Evolutionary conservation across 1,284 basidiomycete genomes (phyloP).

Genomic region (Trichosporon inkin): DNA sequence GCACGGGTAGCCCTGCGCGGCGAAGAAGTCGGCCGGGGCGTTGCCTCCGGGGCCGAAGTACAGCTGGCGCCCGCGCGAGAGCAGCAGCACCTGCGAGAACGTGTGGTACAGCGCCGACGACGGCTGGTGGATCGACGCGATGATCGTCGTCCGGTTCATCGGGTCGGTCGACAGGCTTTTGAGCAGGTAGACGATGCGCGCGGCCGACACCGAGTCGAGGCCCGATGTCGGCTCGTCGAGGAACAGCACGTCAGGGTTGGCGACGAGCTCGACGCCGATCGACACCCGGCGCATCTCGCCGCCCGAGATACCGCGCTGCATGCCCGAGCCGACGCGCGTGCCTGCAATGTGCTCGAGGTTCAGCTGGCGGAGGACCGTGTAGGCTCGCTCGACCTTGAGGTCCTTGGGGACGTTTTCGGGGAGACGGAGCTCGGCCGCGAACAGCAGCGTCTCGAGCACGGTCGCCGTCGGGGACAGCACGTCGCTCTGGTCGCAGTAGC

Average conservation of each 20-base stretch:
- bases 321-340: constrained; percentile 66
- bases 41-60: constrained; percentile 72
- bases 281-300: constrained; percentile 70
- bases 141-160: constrained; percentile 67
- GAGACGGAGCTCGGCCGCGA: constrained; percentile 75
- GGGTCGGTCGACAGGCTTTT: constrained; percentile 66
- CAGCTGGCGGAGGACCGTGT: constrained; percentile 66
- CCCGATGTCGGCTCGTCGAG: constrained; percentile 66
- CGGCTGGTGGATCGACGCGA: constrained; percentile 83
- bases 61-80: constrained; percentile 70
- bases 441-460: constrained; percentile 74
- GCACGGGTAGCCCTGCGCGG: constrained; percentile 53
- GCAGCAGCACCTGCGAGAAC: constrained; percentile 74
- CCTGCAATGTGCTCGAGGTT: constrained; percentile 68
- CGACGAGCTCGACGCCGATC: constrained; percentile 62
- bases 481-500: constrained; percentile 79
- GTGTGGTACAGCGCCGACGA: constrained; percentile 74
- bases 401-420: constrained; percentile 69
- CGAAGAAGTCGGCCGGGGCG: constrained; percentile 64
- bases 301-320: constrained; percentile 62
- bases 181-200: constrained; percentile 70
- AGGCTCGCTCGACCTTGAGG: constrained; percentile 65
- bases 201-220: constrained; percentile 80
- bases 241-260: constrained; percentile 60
- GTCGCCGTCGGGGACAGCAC: constrained; percentile 73